Evolutionary conservation across 169 alveolate genomes (phyloP), one percentile per base, ranked within the genome.

Genomic region (Perkinsus olseni): DNA sequence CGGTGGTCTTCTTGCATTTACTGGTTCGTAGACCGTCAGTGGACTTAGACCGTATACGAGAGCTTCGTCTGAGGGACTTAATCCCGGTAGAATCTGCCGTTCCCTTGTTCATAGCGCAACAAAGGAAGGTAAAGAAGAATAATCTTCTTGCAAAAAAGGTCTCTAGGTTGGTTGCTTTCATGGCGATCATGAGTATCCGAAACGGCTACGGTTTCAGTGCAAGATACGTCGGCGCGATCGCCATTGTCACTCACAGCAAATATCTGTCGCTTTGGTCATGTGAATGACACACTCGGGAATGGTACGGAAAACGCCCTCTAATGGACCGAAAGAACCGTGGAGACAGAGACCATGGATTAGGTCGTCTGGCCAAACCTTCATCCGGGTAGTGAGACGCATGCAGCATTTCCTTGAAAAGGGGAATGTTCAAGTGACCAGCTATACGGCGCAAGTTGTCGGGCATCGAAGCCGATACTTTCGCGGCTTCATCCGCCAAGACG

Each of bases 221-320:
- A 4, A 62, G 82, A 62, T 62, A 28, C 11, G 50, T 40, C 11
- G 34, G 82, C 37, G 82, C 82, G 82, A 62, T 62, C 82, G 82
- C 82, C 34, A 28, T 40, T 40, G 50, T 40, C 11, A 40, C 50
- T 40, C 50, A 40, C 50, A 40, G 50, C 3, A 40, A 24, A 62
- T 62, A 28, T 24, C 8, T 28, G 1, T 62, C 82, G 82, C 82
- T 62, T 62, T 28, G 82, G 82, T 8, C 82, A 62, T 62, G 82
- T 62, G 82, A 62, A 62, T 62, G 82, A 62, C 82, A 62, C 82
- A 62, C 82, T 62, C n/a, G n/a, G n/a, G n/a, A n/a, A n/a, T n/a
- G n/a, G n/a, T n/a, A n/a, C n/a, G n/a, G 82, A 62, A 62, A 8
- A 24, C 31, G 37, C 37, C 82, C 1, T 13, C 37, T 8, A 24